These are phyloP conservation scores for Trypanosoma melophagium DNA, from an alignment of 208 protist species.

Conservation along the genomic window DNA sequence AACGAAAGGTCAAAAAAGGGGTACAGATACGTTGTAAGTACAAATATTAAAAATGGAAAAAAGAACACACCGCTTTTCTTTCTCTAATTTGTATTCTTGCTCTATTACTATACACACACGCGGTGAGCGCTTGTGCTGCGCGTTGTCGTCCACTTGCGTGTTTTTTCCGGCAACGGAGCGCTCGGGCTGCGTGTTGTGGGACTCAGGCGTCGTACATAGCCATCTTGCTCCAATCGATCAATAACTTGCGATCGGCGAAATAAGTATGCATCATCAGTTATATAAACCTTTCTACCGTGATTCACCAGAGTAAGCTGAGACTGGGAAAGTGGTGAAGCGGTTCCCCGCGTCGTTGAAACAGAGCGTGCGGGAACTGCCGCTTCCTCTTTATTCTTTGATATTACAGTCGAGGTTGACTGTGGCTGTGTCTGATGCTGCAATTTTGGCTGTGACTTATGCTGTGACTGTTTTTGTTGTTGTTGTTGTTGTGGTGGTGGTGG, in stretches of 20 bases:
- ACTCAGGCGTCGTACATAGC: slow-evolving; percentile 38
- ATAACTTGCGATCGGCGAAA: slow-evolving; percentile 54
- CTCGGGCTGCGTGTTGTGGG: slow-evolving; percentile 46
- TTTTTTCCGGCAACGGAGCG: slow-evolving; percentile 64
- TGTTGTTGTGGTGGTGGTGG: too few species aligned
- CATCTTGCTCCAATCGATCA: slow-evolving; percentile 57
- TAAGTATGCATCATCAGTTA: slow-evolving; percentile 76
- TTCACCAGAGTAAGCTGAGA: slow-evolving; percentile 21
- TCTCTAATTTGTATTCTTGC: not conserved
- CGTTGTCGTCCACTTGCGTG: slow-evolving; percentile 54
- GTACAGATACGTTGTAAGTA: too few species aligned
- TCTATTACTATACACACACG: slow-evolving; percentile 9
- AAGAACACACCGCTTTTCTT: not conserved
- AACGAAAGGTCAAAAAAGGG: too few species aligned
- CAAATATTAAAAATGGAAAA: slow-evolving; percentile 10
- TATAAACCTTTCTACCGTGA: slow-evolving; percentile 76
- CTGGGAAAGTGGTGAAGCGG: not conserved
- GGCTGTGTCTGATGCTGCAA: too few species aligned
- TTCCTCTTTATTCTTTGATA: slow-evolving; percentile 2
- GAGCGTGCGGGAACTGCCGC: not conserved
- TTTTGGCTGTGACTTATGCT: too few species aligned
- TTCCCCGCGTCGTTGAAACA: not conserved
- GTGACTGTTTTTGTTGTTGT: too few species aligned
- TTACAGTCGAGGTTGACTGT: too few species aligned
- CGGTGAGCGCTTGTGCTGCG: slow-evolving; percentile 29